A percentile compares a stretch with the other conserved stretches of the same genome.
Conservation (phyloP, 2,329 filamentous ascomycete species). For the Colletotrichum theobromicola region DNA sequence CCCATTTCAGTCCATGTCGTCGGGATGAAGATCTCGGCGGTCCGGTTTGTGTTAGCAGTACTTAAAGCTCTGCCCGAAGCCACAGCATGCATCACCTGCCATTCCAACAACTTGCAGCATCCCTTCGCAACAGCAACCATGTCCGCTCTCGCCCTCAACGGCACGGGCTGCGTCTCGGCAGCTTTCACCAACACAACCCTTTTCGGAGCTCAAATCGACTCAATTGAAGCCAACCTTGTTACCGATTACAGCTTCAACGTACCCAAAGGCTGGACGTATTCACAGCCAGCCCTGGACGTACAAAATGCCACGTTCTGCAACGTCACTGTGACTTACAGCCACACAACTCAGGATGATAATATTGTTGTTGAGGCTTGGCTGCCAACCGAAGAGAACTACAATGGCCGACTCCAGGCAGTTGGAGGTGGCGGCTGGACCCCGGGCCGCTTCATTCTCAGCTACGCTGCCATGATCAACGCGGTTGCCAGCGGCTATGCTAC, state of each 20-base stretch:
- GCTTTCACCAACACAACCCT: neutral
- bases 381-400: conserved; percentile 22
- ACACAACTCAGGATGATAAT: conserved; percentile 8
- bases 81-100: neutral
- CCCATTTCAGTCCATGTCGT: accelerated
- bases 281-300: neutral
- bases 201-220: neutral
- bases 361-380: conserved; percentile 19
- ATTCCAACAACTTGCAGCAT: neutral
- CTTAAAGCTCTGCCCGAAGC: neutral
- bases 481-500: neutral
- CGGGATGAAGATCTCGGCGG: neutral
- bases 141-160: neutral
- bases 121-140: neutral
- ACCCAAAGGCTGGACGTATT: neutral
- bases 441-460: neutral
- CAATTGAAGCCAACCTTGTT: neutral
- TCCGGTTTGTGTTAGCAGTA: accelerated
- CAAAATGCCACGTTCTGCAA: conserved; percentile 15
- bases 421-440: conserved; percentile 22
- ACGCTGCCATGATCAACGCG: neutral
- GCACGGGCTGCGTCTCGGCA: neutral
- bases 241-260: neutral
- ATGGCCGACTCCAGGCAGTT: conserved; percentile 10
- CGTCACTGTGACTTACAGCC: conserved; percentile 18